Base-by-base conservation (phyloP, 2,329 filamentous ascomycete species). In the Sporothrix protearum region DNA sequence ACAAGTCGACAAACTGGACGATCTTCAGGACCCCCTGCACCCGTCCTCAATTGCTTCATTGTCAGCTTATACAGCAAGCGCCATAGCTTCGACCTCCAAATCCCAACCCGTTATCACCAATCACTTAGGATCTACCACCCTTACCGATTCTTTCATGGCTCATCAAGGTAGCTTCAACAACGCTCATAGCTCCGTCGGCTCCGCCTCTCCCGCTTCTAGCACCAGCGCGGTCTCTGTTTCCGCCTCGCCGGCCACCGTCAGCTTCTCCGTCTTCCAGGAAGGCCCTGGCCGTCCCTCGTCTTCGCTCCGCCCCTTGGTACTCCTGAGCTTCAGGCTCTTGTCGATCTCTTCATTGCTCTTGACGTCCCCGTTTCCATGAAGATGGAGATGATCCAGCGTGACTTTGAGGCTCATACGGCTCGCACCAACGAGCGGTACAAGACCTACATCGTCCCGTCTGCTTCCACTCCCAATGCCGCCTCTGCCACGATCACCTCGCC, bases 271-370 rank as follows among this genome's bases (percentile, higher is more conserved):
- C 78, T 87, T 84, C 77, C 88, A 90, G 81, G 83, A 86, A 57
- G 78, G 82, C 66, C 81, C 88, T 70, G 88, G 88, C 68, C 83
- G 85, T 64, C 80, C 85, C 82, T 90, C 71, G 82, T 93, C 80
- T 89, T 93, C 85, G 80, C 89, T 78, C 85, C 92, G 82, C 81
- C 90, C 76, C 82, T 93, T 80, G 82, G 89, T 77, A 83, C 85
- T 73, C 76, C 86, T 80, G 85, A 92, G 79, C 83, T 90, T 69
- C 87, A 89, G 76, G 81, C 85, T 69, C 80, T 90, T 78, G 84
- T 91, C 76, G 81, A 88, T 78, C 82, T 84, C 73, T 89, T 88
- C 78, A 78, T 90, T 67, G 45, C 71, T 12, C 73, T 75, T 14
- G 73, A 75, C 45, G 86, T 87, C 67, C 77, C 84, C 67, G 82